Percentiles rank a stretch among this genome's conserved stretches.
Evolutionary conservation across 192 early-diverging fungal species (phyloP).

Genomic region (Funneliformis mosseae): DNA sequence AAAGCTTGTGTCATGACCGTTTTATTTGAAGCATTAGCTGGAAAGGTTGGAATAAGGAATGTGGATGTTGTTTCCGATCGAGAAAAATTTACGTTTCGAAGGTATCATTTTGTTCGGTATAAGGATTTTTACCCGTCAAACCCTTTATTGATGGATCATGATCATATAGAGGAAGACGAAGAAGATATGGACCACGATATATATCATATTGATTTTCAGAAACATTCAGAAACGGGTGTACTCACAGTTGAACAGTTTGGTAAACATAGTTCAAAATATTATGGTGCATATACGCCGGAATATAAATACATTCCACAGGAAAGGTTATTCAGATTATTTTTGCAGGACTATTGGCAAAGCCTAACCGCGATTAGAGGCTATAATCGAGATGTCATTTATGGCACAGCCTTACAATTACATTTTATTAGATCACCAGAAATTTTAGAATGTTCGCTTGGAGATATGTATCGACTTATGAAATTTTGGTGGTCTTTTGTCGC

Average conservation of each 20-base stretch:
- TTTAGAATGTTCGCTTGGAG: neutral
- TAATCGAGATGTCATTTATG: constrained; percentile 27
- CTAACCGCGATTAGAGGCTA: constrained; percentile 14
- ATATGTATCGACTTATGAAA: constrained; percentile 17
- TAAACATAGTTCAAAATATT: constrained; percentile 7
- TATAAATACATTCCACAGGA: constrained; percentile 25
- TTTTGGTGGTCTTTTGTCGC: constrained; percentile 30
- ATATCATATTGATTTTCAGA: constrained; percentile 34
- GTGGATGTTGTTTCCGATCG: constrained; percentile 27
- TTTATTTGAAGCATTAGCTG: constrained; percentile 22
- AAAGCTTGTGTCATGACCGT: constrained; percentile 24
- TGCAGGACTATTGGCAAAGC: constrained; percentile 27
- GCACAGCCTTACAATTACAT: constrained; percentile 22
- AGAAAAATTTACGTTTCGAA: constrained; percentile 14
- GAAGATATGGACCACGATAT: neutral
- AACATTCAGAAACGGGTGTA: constrained; percentile 28
- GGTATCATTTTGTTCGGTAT: constrained; percentile 28
- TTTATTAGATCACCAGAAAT: constrained; percentile 13
- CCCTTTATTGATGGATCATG: constrained; percentile 2
- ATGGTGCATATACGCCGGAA: constrained; percentile 23
- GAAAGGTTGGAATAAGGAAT: constrained; percentile 16
- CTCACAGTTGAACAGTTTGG: constrained; percentile 26
- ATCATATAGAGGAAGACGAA: neutral
- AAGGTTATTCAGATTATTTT: constrained; percentile 18
- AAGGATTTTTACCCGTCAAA: neutral